Conservation (phyloP, 345 rosid species). For the Dipteronia dyeriana region DNA sequence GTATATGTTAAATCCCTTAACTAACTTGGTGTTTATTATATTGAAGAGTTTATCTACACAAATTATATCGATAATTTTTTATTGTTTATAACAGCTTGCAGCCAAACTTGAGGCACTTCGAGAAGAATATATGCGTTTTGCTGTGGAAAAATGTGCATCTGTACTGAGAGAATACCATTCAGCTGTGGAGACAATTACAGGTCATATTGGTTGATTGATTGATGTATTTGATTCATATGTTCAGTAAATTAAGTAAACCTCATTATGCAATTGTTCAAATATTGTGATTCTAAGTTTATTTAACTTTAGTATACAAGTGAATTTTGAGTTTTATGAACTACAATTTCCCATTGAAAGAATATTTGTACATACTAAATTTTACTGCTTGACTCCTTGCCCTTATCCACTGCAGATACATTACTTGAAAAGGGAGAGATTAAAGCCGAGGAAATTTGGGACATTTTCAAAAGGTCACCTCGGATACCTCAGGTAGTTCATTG, state of each 20-base stretch:
- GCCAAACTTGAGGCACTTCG: slow-evolving; percentile 91
- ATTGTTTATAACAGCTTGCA: slow-evolving; percentile 59
- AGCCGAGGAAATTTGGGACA: slow-evolving; percentile 84
- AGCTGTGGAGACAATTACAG: slow-evolving; percentile 93
- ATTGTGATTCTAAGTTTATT: not conserved
- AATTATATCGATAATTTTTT: slow-evolving; percentile 13
- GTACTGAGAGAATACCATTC: slow-evolving; percentile 81
- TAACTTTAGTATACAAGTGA: not conserved
- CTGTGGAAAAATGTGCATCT: slow-evolving; percentile 75
- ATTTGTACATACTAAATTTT: not conserved
- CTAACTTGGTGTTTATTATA: not conserved
- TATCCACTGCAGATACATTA: slow-evolving; percentile 58
- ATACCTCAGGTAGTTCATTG: slow-evolving; percentile 64
- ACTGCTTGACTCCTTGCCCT: slow-evolving; percentile 11
- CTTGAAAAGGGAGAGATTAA: slow-evolving; percentile 76
- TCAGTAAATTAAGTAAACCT: not conserved
- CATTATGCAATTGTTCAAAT: not conserved
- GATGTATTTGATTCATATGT: not conserved
- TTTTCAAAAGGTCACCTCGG: slow-evolving; percentile 66
- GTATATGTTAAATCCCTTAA: slow-evolving; percentile 7
- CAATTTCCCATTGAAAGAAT: not conserved
- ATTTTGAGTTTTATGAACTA: not conserved
- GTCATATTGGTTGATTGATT: slow-evolving; percentile 30
- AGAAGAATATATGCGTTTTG: slow-evolving; percentile 84
- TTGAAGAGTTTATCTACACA: not conserved